Evolutionary conservation across 2,329 filamentous ascomycete genomes (phyloP).

Genomic region (Fusarium abutilonis): DNA sequence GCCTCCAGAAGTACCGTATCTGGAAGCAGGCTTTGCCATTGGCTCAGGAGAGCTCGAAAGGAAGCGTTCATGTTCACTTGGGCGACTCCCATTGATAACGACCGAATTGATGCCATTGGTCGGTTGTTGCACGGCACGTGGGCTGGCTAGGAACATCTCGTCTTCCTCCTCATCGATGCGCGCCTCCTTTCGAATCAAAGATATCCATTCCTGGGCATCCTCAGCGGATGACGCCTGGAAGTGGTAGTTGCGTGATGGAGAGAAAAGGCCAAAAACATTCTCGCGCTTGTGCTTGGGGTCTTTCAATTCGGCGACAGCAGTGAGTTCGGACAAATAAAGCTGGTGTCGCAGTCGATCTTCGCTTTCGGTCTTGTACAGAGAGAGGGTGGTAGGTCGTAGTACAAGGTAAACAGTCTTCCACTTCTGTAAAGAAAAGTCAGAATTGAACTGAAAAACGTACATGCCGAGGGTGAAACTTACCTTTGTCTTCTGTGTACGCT

Average conservation of each 20-base stretch:
- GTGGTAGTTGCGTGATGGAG: constrained; percentile 89
- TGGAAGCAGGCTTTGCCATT: constrained; percentile 48
- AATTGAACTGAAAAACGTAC: constrained; percentile 2
- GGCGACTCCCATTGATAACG: constrained; percentile 36
- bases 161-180: constrained; percentile 90
- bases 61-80: constrained; percentile 54
- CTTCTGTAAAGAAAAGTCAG: constrained; percentile 62
- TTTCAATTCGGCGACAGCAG: constrained; percentile 87
- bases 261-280: constrained; percentile 92
- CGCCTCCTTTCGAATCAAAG: constrained; percentile 79
- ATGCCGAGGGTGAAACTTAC: constrained; percentile 55
- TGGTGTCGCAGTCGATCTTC: constrained; percentile 91
- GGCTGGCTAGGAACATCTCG: constrained; percentile 79
- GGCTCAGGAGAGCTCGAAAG: constrained; percentile 72
- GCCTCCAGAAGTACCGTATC: constrained; percentile 47
- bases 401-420: constrained; percentile 94
- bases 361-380: constrained; percentile 90
- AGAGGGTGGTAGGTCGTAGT: constrained; percentile 87
- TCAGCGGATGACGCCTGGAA: constrained; percentile 78
- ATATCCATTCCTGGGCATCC: constrained; percentile 88
- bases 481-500: constrained; percentile 94
- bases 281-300: constrained; percentile 88
- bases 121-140: constrained; percentile 62
- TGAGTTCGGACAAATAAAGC: constrained; percentile 87
- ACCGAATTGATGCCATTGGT: constrained; percentile 40